Evolutionary conservation across 2,329 filamentous ascomycete species (phyloP), one percentile per base, ranked within the genome.

Genomic region (Penicillium verrucosum): DNA sequence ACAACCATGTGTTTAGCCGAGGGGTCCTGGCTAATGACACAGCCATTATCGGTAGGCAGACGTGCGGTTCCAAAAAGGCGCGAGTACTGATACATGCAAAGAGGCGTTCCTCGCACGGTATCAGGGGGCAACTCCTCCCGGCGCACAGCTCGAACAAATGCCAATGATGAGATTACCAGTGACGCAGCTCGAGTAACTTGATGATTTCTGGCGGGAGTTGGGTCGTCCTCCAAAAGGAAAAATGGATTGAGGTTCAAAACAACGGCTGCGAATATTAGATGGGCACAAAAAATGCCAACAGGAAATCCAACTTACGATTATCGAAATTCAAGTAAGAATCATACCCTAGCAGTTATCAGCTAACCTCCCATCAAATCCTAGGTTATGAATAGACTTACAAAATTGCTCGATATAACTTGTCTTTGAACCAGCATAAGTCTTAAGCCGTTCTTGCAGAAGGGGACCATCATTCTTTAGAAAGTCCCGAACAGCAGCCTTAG

Each of bases 361-460:
- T 12, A 11, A 18, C 40, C 1, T 51, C 25, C 11, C n/a, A 37
- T 37, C 6, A 5, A 5, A 25, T 40, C 2, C 18, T 16, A 14
- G 2, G 8, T 10, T 30, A 18, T 23, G 32, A 30, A 45, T 12
- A 27, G 25, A 82, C 90, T 71, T 83, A 96, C 93, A 99, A 68
- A 99, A 99, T 69, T 99, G 94, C 72, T 97, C 94, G 67, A 99
- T 97, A 71, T 97, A 99, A 75, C 93, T 97, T 37, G 90, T 90
- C 77, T 92, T 93, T 43, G 89, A 91, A 47, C 85, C 86, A 9
- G 94, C 92, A 78, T 97, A 99, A 67, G 88, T 86, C 78, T 92
- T 94, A 55, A 97, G 77, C 73, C 89, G 92, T 59, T 94, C 90
- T 71, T 99, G 92, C 46, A 99, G 77, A 44, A 89, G 85, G 0